phyloP scores from a whole-genome alignment of 2,329 filamentous ascomycete genomes.

The Aureobasidium sp. region DNA sequence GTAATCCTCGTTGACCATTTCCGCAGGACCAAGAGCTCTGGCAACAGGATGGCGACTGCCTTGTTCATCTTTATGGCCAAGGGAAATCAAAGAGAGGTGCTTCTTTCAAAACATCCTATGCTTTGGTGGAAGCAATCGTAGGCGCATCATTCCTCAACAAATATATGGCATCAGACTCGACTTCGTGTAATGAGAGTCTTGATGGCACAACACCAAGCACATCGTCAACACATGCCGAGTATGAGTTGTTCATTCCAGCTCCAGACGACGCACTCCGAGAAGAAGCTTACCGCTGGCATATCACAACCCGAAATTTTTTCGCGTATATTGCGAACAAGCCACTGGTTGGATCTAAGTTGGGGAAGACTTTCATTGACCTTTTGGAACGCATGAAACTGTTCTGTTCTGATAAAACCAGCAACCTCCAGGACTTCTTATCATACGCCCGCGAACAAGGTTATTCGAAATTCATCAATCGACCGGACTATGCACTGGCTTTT shows the following conservation, averaged over 20 bases:
- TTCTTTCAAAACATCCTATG: constrained; percentile 58
- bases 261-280: constrained; percentile 46
- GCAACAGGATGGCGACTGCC: constrained; percentile 58
- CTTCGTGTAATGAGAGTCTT: constrained; percentile 15
- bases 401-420: constrained; percentile 14
- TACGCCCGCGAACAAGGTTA: constrained; percentile 67
- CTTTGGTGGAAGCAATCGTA: constrained; percentile 46
- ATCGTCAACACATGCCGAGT: constrained; percentile 13
- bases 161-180: constrained; percentile 24
- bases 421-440: constrained; percentile 19
- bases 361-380: constrained; percentile 55
- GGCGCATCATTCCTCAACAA: constrained; percentile 53
- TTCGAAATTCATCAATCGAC: constrained; percentile 54
- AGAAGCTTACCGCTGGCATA: constrained; percentile 53
- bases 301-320: constrained; percentile 67
- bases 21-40: constrained; percentile 63
- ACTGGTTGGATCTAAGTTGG: constrained; percentile 59
- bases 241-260: constrained; percentile 62
- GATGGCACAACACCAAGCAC: constrained; percentile 16
- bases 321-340: constrained; percentile 60
- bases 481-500: constrained; percentile 59
- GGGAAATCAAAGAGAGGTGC: constrained; percentile 58
- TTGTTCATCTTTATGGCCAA: constrained; percentile 59
- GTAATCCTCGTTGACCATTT: neutral
- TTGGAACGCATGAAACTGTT: constrained; percentile 50